Percentiles rank a stretch among this genome's conserved stretches.
These are phyloP conservation scores for Calcarisporium arbuscula DNA, from an alignment of 2,329 filamentous ascomycete genomes.

Conservation along the genomic window DNA sequence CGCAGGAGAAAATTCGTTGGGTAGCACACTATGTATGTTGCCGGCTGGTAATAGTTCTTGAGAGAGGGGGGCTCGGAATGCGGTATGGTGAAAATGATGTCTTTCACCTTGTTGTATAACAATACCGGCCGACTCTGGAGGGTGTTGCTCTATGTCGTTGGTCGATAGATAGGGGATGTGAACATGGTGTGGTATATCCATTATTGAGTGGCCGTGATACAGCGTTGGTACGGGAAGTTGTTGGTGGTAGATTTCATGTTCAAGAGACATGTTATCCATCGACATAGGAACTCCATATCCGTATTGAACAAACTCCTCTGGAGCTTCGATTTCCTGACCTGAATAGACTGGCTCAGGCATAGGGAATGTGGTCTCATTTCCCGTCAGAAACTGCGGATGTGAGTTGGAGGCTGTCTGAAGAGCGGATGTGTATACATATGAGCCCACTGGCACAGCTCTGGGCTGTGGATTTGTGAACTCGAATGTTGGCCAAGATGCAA, in stretches of 20 bases:
- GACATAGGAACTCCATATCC: no score
- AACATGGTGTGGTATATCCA: conserved; percentile 1
- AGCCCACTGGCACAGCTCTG: conserved; percentile 20
- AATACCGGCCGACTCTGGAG: neutral
- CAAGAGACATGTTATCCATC: no score
- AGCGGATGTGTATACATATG: conserved; percentile 24
- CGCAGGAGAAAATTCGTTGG: conserved; percentile 13
- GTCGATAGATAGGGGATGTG: no score
- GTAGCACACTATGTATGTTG: conserved; percentile 5
- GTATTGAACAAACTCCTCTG: conserved; percentile 14
- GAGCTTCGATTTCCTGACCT: conserved; percentile 24
- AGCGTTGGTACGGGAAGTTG: conserved; percentile 18
- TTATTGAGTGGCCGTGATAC: neutral
- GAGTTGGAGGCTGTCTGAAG: conserved; percentile 22
- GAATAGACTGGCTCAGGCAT: conserved; percentile 19
- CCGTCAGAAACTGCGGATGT: conserved; percentile 21
- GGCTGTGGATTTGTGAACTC: conserved; percentile 17
- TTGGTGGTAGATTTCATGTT: no score
- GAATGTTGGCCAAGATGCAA: conserved; percentile 14
- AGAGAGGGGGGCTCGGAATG: neutral
- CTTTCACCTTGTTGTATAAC: no score
- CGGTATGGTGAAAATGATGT: neutral
- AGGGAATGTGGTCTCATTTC: conserved; percentile 22
- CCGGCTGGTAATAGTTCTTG: conserved; percentile 13
- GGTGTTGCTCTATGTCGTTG: no score